A percentile compares a stretch with the other conserved stretches of the same genome.
phyloP scores from a whole-genome alignment of 768 basidiomycete genomes.

The Leccinellum albellum region DNA sequence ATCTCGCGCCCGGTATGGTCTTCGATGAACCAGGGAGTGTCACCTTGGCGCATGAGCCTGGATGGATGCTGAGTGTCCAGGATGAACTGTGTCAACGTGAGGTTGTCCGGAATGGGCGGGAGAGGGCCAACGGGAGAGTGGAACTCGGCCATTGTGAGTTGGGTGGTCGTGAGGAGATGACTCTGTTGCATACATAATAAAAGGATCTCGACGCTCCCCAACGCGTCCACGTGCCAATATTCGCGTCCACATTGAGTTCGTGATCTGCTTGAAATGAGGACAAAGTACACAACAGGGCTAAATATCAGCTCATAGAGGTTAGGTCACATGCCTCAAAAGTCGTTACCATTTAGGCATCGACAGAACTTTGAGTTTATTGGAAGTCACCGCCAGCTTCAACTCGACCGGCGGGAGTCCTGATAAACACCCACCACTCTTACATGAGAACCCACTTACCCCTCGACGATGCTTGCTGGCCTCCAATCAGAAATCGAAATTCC shows the following conservation, averaged over 20 bases:
- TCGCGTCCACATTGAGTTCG: not conserved
- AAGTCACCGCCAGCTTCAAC: too few species aligned
- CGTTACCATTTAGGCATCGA: not conserved
- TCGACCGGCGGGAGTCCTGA: not conserved
- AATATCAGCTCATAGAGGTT: too few species aligned
- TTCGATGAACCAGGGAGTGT: conserved; percentile 40
- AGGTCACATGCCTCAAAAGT: not conserved
- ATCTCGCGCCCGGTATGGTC: conserved; percentile 35
- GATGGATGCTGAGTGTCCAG: conserved; percentile 33
- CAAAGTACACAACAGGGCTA: not conserved
- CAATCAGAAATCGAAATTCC: not conserved
- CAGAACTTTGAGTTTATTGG: not conserved
- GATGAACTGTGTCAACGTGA: conserved; percentile 37
- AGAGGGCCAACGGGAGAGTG: conserved; percentile 26
- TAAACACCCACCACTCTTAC: not conserved
- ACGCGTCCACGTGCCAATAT: not conserved
- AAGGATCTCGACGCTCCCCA: not conserved
- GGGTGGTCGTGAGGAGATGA: not conserved
- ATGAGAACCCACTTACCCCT: not conserved
- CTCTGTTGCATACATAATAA: not conserved
- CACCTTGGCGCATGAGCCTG: conserved; percentile 23
- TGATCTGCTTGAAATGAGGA: not conserved
- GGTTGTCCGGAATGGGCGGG: conserved; percentile 36
- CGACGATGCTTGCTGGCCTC: not conserved
- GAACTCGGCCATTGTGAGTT: conserved; percentile 25